A percentile compares a stretch with the other conserved stretches of the same genome.
phyloP scores from a whole-genome alignment of 1,284 basidiomycete species.

The Tylopilus orsonianus region DNA sequence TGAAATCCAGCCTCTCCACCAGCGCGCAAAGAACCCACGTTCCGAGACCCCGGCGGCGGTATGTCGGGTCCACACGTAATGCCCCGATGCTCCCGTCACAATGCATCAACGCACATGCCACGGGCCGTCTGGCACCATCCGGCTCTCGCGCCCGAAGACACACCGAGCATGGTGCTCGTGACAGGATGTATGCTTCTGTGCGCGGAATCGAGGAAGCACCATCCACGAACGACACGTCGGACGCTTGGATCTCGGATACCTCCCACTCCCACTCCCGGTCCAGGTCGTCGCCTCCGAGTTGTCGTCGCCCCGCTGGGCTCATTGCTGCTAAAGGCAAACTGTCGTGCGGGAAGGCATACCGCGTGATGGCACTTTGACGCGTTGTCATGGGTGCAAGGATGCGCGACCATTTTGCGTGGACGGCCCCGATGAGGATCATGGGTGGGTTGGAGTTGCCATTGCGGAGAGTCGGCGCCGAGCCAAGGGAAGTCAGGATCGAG shows the following conservation, averaged over 20 bases:
- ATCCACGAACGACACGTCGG: slow-evolving; percentile 17
- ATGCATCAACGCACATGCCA: slow-evolving; percentile 22
- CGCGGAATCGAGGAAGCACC: slow-evolving; percentile 13
- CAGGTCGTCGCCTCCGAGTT: neutral
- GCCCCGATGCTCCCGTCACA: slow-evolving; percentile 24
- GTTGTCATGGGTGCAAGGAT: slow-evolving; percentile 9
- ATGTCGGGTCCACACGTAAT: slow-evolving; percentile 14
- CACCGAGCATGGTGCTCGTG: slow-evolving; percentile 20
- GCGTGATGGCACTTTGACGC: slow-evolving; percentile 5
- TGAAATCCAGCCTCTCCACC: slow-evolving; percentile 13
- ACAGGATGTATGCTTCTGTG: slow-evolving; percentile 21
- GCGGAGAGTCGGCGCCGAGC: neutral
- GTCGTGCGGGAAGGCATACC: slow-evolving; percentile 9
- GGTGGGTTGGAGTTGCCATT: slow-evolving; percentile 10
- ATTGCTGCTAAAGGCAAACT: too few relatives aligned
- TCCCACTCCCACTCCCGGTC: neutral
- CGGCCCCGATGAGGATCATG: slow-evolving; percentile 12
- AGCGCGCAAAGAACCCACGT: slow-evolving; percentile 13
- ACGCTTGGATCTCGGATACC: slow-evolving; percentile 9
- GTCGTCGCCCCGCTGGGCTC: too few relatives aligned
- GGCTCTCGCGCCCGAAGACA: slow-evolving; percentile 14
- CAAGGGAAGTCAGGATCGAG: neutral
- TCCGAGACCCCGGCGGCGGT: slow-evolving; percentile 20
- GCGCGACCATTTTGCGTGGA: slow-evolving; percentile 20
- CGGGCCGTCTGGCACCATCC: neutral